Conservation (phyloP, 2,329 filamentous ascomycete genomes). For the Aspergillus ustus region DNA sequence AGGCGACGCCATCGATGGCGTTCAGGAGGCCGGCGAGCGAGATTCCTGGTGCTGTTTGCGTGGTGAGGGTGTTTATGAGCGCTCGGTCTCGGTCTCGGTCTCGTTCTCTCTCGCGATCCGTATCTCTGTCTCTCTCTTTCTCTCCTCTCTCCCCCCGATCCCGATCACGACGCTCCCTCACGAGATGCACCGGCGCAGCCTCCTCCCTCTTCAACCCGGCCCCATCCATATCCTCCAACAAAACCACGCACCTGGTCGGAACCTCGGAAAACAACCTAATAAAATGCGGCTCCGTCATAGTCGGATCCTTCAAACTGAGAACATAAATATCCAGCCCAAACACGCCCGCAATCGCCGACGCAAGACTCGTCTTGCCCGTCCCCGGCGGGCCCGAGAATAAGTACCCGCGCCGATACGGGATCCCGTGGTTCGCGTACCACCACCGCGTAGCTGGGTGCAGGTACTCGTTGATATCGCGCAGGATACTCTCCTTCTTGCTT, state of each 20-base stretch:
- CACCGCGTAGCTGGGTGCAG: conserved; percentile 67
- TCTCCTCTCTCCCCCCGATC: neutral
- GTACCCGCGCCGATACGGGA: conserved; percentile 77
- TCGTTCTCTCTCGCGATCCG: neutral
- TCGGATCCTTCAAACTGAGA: conserved; percentile 63
- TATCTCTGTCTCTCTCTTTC: conserved; percentile 26
- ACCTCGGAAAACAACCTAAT: conserved; percentile 63
- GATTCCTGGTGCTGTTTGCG: conserved; percentile 47
- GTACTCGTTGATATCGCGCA: conserved; percentile 78
- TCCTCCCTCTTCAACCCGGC: conserved; percentile 55
- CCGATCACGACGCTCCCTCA: neutral
- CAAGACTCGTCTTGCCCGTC: conserved; percentile 74
- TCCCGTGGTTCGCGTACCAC: conserved; percentile 77
- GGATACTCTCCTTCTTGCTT: conserved; percentile 66
- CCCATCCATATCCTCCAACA: conserved; percentile 72
- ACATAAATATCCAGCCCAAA: conserved; percentile 71
- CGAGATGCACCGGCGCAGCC: neutral
- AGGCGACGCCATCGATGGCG: conserved; percentile 79
- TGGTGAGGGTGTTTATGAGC: neutral
- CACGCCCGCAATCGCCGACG: conserved; percentile 67
- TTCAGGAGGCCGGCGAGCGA: conserved; percentile 79
- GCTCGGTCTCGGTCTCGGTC: neutral
- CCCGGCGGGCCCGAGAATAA: conserved; percentile 77
- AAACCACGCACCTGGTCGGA: conserved; percentile 66
- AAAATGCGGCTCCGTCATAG: conserved; percentile 66